Base-by-base conservation (phyloP, 2,329 filamentous ascomycete species). In the Trichoderma sp. region DNA sequence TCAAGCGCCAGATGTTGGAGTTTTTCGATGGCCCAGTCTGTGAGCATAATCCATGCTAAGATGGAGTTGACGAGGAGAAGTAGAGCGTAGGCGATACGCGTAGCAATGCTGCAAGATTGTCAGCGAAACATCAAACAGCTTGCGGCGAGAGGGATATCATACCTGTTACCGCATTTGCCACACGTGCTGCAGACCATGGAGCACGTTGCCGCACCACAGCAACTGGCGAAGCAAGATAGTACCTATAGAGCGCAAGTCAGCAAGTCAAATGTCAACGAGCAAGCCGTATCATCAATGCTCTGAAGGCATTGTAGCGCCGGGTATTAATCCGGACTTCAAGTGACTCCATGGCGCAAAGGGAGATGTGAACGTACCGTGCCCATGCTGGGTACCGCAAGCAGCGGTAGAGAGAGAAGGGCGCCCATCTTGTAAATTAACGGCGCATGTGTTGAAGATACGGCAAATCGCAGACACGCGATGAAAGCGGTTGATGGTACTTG, bases 31-130 rank as follows among this genome's bases (percentile, higher is more conserved):
- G 96, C 96, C 96, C 96, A 99, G 68, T 94, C 93, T 26, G 96
- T 99, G 84, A 99, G 94, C 94, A 98, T 97, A 76, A 99, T 93
- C 96, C 96, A 99, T 43, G 96, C 95, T 66, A 98, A 81, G 75
- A 98, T 97, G 72, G 95, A 98, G 87, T 99, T 99, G 82, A 98
- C 84, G 75, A 99, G 90, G 70, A 99, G 92, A 74, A 99, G 92
- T 78, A 98, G 89, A 74, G 96, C 95, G 81, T 97, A 98, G 79
- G 93, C 95, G 84, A 98, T 97, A 85, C 96, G 93, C 76, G 96
- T 99, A 71, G 95, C 95, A 84, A 98, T 95, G 84, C 94, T 97
- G 30, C 30, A 55, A 34, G 28, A 12, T 20, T 32, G 32, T 69
- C 20, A 72, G 61, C 8, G 23, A 57, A 32, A 12, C 26, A 23